Conservation (phyloP, 768 basidiomycete genomes). For the Podaxis carcinomalis region DNA sequence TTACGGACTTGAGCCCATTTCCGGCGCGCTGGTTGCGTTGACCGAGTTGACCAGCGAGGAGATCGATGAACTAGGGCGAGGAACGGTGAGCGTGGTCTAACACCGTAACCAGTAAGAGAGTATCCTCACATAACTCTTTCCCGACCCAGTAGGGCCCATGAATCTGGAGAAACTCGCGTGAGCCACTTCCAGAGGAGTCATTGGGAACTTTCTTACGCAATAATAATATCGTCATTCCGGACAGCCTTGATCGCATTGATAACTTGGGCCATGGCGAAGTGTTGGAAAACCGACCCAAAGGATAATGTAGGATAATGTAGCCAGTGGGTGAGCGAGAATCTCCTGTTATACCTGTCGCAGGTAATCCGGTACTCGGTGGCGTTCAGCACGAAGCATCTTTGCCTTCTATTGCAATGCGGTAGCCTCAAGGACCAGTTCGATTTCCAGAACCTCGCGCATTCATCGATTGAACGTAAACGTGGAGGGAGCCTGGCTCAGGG, state of each 20-base stretch:
- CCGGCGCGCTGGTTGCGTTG: conserved; percentile 15
- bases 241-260: conserved; percentile 5
- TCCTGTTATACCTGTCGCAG: not conserved
- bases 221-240: conserved; percentile 18
- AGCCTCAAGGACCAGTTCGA: not conserved
- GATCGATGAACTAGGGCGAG: conserved; percentile 21
- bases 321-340: not conserved
- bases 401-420: not conserved
- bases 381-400: not conserved
- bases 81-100: not conserved
- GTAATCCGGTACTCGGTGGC: not conserved
- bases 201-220: conserved; percentile 17
- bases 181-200: not conserved
- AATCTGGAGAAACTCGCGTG: conserved; percentile 12
- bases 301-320: not conserved
- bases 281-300: not conserved
- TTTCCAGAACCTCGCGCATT: too few relatives aligned
- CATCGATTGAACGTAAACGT: too few relatives aligned
- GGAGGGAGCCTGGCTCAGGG: too few relatives aligned
- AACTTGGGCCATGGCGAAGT: not conserved
- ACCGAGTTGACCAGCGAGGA: conserved; percentile 13
- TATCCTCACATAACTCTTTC: conserved; percentile 20
- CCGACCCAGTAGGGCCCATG: conserved; percentile 23
- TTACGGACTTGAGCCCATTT: conserved; percentile 30
- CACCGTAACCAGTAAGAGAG: not conserved